Evolutionary conservation across 1,284 basidiomycete genomes (phyloP).

Genomic region (Ganoderma leucocontextum): DNA sequence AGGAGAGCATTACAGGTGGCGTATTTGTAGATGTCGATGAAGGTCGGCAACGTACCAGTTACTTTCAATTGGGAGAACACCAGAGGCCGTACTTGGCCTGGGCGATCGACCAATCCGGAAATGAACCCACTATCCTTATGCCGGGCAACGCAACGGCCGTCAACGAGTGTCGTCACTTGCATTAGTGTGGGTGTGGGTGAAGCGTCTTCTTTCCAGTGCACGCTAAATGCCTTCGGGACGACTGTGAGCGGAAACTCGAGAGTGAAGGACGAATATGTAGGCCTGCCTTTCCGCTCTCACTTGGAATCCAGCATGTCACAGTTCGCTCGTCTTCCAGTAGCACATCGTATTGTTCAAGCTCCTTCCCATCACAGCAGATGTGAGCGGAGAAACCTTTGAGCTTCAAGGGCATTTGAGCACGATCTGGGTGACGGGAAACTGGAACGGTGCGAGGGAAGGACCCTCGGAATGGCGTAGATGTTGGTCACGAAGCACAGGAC

Average conservation of each 20-base stretch:
- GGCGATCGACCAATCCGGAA: background rate
- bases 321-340: slow-evolving; percentile 14
- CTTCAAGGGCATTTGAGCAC: slow-evolving; percentile 18
- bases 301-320: slow-evolving; percentile 25
- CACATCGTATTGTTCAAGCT: slow-evolving; percentile 17
- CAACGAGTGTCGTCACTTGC: slow-evolving; percentile 2
- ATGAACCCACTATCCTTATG: background rate
- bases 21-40: background rate
- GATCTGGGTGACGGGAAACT: background rate
- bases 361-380: slow-evolving; percentile 23
- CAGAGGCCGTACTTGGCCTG: background rate
- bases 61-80: slow-evolving; percentile 8
- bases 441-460: no score
- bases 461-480: background rate
- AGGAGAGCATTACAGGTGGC: background rate
- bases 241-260: background rate
- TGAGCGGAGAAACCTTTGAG: slow-evolving; percentile 13
- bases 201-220: slow-evolving; percentile 9
- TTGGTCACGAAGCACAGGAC: no score
- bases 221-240: slow-evolving; percentile 6
- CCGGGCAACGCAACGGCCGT: background rate
- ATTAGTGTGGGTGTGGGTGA: background rate
- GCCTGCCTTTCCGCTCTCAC: slow-evolving; percentile 21
- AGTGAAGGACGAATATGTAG: background rate
- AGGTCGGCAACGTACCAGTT: slow-evolving; percentile 8